These are phyloP conservation scores for Paecilomyces fulvus DNA, from an alignment of 2,329 filamentous ascomycete genomes.

Conservation along the genomic window DNA sequence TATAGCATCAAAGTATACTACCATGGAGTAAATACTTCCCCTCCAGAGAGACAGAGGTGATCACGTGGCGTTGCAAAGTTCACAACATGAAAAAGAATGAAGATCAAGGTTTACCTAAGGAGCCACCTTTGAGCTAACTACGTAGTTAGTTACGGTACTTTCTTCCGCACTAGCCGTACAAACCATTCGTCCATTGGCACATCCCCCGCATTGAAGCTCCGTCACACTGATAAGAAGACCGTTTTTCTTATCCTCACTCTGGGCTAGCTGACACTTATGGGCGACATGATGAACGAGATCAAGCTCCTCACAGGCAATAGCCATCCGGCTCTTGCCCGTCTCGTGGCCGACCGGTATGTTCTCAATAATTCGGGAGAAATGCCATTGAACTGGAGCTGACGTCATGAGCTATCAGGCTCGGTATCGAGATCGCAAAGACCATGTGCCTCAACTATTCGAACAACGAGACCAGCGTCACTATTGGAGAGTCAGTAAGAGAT, in stretches of 20 bases:
- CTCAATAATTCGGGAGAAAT: neutral
- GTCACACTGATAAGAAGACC: neutral
- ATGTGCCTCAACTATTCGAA: slow-evolving; percentile 61
- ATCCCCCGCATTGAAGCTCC: neutral
- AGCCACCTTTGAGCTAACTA: neutral
- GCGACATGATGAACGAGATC: slow-evolving; percentile 57
- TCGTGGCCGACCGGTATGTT: slow-evolving; percentile 53
- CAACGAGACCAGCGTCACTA: slow-evolving; percentile 62
- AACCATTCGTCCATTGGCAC: neutral
- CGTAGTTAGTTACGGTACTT: too few species aligned
- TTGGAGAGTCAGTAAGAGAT: slow-evolving; percentile 90
- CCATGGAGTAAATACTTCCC: too few species aligned
- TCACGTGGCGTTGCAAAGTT: neutral
- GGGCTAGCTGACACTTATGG: neutral
- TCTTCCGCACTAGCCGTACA: neutral
- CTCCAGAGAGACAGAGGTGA: neutral
- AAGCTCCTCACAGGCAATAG: slow-evolving; percentile 69
- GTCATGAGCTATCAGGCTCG: slow-evolving; percentile 43
- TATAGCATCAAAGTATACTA: too few species aligned
- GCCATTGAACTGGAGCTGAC: neutral
- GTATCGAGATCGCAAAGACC: slow-evolving; percentile 60
- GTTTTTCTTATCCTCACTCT: neutral
- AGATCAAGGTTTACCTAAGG: neutral
- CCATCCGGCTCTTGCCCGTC: slow-evolving; percentile 61
- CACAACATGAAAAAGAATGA: neutral